Evolutionary conservation across 1,284 basidiomycete genomes (phyloP), one percentile per base, ranked within the genome.

Genomic region (Coriolopsis trogii): DNA sequence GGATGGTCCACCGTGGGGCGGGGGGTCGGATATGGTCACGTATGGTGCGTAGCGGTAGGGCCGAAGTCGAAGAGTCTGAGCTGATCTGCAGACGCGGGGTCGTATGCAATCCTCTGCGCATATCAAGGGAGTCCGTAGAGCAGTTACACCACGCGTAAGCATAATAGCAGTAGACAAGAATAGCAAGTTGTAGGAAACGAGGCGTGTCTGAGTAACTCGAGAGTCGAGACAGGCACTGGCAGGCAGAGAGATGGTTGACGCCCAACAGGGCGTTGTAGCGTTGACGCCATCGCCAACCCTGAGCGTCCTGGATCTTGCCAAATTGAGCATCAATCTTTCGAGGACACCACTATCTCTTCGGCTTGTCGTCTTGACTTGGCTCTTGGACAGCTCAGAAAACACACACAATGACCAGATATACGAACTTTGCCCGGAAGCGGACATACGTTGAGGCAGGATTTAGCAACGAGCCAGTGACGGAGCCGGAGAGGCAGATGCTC

Each of bases 361-460:
- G n/a, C 33, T 34, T 28, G 12, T 13, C 8, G 38, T 24, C 26
- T 29, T 20, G 4, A n/a, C 20, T 30, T 9, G 5, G n/a, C n/a
- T n/a, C n/a, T n/a, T n/a, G n/a, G n/a, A n/a, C n/a, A n/a, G n/a
- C n/a, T n/a, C n/a, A n/a, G n/a, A n/a, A n/a, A n/a, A n/a, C n/a
- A n/a, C n/a, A n/a, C n/a, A 26, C 25, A 44, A 90, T 91, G 89
- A 90, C 89, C 8, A 79, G 89, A 45, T 74, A 84, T 54, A 89
- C 87, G 8, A 84, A 82, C 60, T 76, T 89, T 64, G 85, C 83
- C 15, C 76, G 78, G 44, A 91, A 91, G 66, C 75, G 88, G 44
- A 84, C 82, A 7, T 82, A 87, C 60, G 60, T 90, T n/a, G 74
- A 89, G 56, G 83, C 87, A 18, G 82, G 80, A 0, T 81, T 87